Evolutionary conservation across 2,329 filamentous ascomycete genomes (phyloP).

Genomic region (Dactylonectria macrodidyma): DNA sequence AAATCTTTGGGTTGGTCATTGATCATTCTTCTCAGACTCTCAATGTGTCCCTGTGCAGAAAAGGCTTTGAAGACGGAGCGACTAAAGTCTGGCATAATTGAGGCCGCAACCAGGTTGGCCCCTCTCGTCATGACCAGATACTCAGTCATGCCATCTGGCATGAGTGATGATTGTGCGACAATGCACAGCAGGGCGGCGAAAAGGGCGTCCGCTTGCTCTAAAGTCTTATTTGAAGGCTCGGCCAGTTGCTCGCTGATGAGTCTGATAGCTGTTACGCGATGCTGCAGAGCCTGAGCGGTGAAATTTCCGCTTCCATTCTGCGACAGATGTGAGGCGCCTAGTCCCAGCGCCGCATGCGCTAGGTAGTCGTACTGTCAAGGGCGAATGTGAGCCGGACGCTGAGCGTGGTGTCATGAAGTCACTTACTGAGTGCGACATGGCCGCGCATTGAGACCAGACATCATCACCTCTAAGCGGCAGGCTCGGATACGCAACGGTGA

Average conservation of each 20-base stretch:
- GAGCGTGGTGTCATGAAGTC: no score
- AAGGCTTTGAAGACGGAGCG: conserved; percentile 45
- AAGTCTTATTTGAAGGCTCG: conserved; percentile 41
- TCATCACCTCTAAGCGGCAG: conserved; percentile 51
- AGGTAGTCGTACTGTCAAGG: conserved; percentile 53
- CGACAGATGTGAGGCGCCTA: conserved; percentile 56
- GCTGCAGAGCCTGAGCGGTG: conserved; percentile 50
- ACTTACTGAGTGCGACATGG: conserved; percentile 54
- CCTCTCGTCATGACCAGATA: conserved; percentile 55
- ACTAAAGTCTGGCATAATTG: conserved; percentile 39
- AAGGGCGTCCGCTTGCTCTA: conserved; percentile 54
- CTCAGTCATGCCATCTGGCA: conserved; percentile 56
- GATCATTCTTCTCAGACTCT: conserved; percentile 37
- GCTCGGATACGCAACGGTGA: conserved; percentile 58
- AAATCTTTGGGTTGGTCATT: conserved; percentile 42
- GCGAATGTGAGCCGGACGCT: background rate
- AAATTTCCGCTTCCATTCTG: conserved; percentile 48
- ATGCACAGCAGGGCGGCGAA: conserved; percentile 55
- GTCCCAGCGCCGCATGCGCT: conserved; percentile 55
- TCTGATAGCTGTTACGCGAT: conserved; percentile 54
- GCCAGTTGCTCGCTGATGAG: conserved; percentile 53
- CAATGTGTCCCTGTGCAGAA: conserved; percentile 45
- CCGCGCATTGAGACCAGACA: conserved; percentile 53
- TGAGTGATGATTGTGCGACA: conserved; percentile 53
- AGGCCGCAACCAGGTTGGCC: conserved; percentile 41